Conservation (phyloP, 2,329 filamentous ascomycete genomes). For the Alternaria novae-zelandiae region DNA sequence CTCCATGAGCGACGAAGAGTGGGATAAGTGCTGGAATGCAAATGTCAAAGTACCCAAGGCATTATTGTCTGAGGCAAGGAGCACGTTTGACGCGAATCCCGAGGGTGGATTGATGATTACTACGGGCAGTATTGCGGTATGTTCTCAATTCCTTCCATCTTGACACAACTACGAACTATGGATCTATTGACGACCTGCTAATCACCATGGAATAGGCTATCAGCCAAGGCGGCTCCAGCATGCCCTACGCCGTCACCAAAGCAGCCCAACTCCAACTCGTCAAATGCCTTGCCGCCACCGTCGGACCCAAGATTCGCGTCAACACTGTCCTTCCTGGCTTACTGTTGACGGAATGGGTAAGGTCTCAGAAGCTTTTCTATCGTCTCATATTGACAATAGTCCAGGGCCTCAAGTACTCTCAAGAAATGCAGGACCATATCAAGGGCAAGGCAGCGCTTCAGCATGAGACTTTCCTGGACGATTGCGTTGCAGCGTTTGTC, state of each 20-base stretch:
- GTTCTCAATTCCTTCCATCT: constrained; percentile 18
- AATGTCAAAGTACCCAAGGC: constrained; percentile 62
- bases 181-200: too few relatives aligned
- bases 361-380: not conserved
- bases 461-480: constrained; percentile 60
- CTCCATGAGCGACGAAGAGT: constrained; percentile 65
- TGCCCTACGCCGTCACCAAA: constrained; percentile 81
- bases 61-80: constrained; percentile 63
- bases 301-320: constrained; percentile 67
- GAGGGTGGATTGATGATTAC: constrained; percentile 70
- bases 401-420: constrained; percentile 60
- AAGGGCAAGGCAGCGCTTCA: too few relatives aligned
- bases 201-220: too few relatives aligned
- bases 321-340: constrained; percentile 71
- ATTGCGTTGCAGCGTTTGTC: constrained; percentile 63
- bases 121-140: constrained; percentile 66
- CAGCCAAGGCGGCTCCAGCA: constrained; percentile 60
- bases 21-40: constrained; percentile 69
- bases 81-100: constrained; percentile 65
- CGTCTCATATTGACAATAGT: not conserved
- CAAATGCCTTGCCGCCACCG: constrained; percentile 67
- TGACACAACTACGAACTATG: not conserved
- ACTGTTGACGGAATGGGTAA: constrained; percentile 62
- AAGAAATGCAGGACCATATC: too few relatives aligned
- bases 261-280: constrained; percentile 73